These are phyloP conservation scores for Oryza meyeriana DNA, from an alignment of 176 grass and related monocot genomes.

Conservation along the genomic window DNA sequence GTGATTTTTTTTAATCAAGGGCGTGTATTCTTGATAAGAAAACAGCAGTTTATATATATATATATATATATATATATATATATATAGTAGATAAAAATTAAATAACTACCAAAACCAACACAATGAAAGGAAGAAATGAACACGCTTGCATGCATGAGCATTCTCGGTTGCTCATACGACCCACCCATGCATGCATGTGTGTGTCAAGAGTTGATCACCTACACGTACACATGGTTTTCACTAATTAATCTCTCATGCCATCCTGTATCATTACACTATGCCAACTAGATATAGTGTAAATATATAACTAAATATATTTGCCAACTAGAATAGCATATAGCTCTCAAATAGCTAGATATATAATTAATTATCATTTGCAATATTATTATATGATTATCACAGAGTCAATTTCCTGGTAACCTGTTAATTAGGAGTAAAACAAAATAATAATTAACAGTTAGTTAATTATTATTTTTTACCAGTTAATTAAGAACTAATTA, in stretches of 20 bases:
- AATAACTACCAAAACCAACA: neutral
- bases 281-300: neutral
- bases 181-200: constrained; percentile 1
- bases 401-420: neutral
- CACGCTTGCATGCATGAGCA: neutral
- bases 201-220: constrained; percentile 61
- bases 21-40: neutral
- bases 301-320: too few relatives aligned
- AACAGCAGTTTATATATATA: neutral
- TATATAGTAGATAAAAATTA: neutral
- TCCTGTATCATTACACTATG: constrained; percentile 17
- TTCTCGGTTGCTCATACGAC: constrained; percentile 20
- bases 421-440: neutral
- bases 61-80: too few relatives aligned
- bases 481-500: too few relatives aligned
- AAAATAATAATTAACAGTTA: too few relatives aligned
- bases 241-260: neutral
- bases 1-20: neutral
- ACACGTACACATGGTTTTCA: constrained; percentile 25
- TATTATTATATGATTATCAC: neutral
- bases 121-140: neutral
- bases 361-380: neutral
- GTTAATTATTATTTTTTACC: too few relatives aligned
- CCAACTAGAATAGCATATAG: too few relatives aligned
- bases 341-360: too few relatives aligned